phyloP scores from a whole-genome alignment of 139 green algal genomes.

The Coccomyxa sp. region DNA sequence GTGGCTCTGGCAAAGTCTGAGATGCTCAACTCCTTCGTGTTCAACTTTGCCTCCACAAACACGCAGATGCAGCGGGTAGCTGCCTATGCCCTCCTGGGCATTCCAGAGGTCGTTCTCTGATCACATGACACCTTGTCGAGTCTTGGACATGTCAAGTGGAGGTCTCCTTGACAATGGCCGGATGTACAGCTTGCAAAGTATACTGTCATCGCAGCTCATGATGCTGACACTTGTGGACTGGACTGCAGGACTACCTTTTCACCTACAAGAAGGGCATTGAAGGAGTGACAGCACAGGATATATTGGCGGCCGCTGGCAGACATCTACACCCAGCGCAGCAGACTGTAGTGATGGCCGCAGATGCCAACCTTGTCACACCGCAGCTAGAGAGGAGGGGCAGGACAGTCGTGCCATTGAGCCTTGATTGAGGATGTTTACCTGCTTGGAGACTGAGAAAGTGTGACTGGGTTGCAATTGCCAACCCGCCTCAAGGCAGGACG shows the following conservation, averaged over 20 bases:
- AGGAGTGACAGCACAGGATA: conserved; percentile 35
- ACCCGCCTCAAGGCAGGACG: too few species aligned
- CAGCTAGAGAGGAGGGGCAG: too few species aligned
- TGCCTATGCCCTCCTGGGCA: conserved; percentile 61
- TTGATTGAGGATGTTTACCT: too few species aligned
- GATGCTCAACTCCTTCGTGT: conserved; percentile 76
- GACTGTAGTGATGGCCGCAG: conserved; percentile 13
- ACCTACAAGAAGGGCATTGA: conserved; percentile 42
- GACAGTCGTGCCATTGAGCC: too few species aligned
- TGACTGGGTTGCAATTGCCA: too few species aligned
- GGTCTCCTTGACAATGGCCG: not conserved
- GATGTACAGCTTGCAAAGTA: not conserved
- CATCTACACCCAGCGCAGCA: conserved; percentile 56
- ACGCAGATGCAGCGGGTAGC: conserved; percentile 55
- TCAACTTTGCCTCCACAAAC: conserved; percentile 68
- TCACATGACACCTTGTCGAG: too few species aligned
- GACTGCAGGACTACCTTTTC: conserved; percentile 63
- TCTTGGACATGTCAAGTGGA: not conserved
- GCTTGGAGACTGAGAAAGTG: too few species aligned
- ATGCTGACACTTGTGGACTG: not conserved
- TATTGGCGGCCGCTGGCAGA: conserved; percentile 43
- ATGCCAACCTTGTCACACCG: too few species aligned
- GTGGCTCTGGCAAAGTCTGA: conserved; percentile 44
- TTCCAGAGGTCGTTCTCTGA: conserved; percentile 45
- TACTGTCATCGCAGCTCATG: not conserved